Evolutionary conservation across 2,329 filamentous ascomycete species (phyloP).

Genomic region (Ophiocordyceps camponoti-saundersi): DNA sequence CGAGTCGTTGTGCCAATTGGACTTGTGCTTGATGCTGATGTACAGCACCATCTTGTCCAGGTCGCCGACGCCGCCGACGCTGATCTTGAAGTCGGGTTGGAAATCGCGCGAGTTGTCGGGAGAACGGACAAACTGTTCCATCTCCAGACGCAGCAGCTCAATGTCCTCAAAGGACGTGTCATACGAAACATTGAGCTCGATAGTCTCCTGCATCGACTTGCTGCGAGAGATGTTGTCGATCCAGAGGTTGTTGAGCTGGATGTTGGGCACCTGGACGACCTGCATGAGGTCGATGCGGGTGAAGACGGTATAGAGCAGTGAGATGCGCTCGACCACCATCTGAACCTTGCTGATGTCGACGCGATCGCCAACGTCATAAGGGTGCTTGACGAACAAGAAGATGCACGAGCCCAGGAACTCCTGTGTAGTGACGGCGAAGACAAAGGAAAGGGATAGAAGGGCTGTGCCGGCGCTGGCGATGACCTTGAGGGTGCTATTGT

Average conservation of each 20-base stretch:
- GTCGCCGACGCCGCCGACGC: constrained; percentile 62
- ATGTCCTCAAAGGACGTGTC: constrained; percentile 83
- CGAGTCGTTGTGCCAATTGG: constrained; percentile 76
- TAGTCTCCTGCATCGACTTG: constrained; percentile 76
- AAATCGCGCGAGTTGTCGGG: constrained; percentile 86
- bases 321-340: constrained; percentile 84
- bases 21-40: constrained; percentile 80
- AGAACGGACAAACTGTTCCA: constrained; percentile 67
- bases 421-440: constrained; percentile 81
- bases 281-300: constrained; percentile 69
- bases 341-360: constrained; percentile 60
- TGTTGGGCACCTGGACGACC: constrained; percentile 70
- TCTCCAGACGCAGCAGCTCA: constrained; percentile 66
- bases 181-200: constrained; percentile 67
- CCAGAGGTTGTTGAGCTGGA: constrained; percentile 80
- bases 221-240: constrained; percentile 87
- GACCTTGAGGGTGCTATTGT: constrained; percentile 68
- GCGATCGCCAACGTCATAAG: constrained; percentile 88
- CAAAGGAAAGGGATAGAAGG: constrained; percentile 87
- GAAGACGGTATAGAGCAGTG: constrained; percentile 84
- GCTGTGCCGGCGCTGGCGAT: constrained; percentile 83
- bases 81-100: constrained; percentile 64
- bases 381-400: constrained; percentile 97
- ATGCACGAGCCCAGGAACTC: constrained; percentile 97
- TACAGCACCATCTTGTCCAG: constrained; percentile 77